These are phyloP conservation scores for Mentha longifolia DNA, from an alignment of 257 asterid genomes.

Conservation along the genomic window DNA sequence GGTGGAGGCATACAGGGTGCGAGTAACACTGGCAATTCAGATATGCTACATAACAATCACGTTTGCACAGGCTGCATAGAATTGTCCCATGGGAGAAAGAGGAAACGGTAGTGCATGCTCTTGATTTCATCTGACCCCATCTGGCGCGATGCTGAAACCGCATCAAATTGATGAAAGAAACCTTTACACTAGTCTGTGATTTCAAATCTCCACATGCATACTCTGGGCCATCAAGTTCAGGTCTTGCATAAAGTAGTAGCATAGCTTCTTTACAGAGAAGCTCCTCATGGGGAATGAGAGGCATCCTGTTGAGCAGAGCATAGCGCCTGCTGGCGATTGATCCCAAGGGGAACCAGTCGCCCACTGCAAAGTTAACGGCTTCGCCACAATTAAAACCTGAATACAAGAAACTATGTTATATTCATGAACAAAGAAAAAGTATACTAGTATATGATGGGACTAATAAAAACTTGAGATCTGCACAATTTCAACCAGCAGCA, in stretches of 20 bases:
- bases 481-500: slow-evolving; percentile 4
- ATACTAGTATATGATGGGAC: not conserved
- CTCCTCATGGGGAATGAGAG: slow-evolving; percentile 96
- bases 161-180: slow-evolving; percentile 72
- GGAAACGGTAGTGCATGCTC: slow-evolving; percentile 48
- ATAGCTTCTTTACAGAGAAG: slow-evolving; percentile 94
- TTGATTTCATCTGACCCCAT: slow-evolving; percentile 71
- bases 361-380: slow-evolving; percentile 95
- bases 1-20: slow-evolving; percentile 89
- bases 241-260: slow-evolving; percentile 51
- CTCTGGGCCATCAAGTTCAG: slow-evolving; percentile 51
- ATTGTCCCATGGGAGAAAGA: slow-evolving; percentile 76
- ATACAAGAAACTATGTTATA: not conserved
- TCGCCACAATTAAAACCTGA: slow-evolving; percentile 97
- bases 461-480: not conserved
- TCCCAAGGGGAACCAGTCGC: slow-evolving; percentile 94
- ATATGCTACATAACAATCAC: slow-evolving; percentile 93
- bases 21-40: slow-evolving; percentile 71
- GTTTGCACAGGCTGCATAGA: slow-evolving; percentile 85
- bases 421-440: not conserved
- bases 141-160: slow-evolving; percentile 87
- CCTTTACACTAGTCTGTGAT: slow-evolving; percentile 55
- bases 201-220: slow-evolving; percentile 47
- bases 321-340: slow-evolving; percentile 87
- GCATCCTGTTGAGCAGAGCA: slow-evolving; percentile 80